phyloP scores from a whole-genome alignment of 805 yeast species.

The Grigorovia humatica region DNA sequence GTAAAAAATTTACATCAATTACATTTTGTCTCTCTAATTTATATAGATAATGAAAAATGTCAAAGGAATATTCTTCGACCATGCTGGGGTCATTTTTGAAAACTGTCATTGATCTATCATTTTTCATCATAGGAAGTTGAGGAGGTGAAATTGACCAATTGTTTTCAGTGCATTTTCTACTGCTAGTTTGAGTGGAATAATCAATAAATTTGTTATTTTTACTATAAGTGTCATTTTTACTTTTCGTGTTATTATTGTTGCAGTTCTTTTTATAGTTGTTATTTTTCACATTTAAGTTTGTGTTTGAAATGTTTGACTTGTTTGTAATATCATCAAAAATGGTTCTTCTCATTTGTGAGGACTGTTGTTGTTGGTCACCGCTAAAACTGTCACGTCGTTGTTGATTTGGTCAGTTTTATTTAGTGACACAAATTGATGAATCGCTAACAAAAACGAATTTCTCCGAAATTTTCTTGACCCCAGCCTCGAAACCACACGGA shows the following conservation, averaged over 20 bases:
- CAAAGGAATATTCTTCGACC: conserved; percentile 85
- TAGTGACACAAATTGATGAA: conserved; percentile 1
- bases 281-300: background rate
- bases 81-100: conserved; percentile 60
- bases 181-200: no score
- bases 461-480: background rate
- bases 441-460: background rate
- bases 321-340: background rate
- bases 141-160: no score
- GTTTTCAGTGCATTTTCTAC: no score
- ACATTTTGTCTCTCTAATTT: conserved; percentile 57
- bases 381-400: background rate
- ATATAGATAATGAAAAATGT: conserved; percentile 69
- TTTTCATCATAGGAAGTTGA: no score
- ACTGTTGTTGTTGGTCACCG: no score
- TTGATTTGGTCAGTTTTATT: background rate
- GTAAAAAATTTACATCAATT: conserved; percentile 30
- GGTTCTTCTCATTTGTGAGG: background rate
- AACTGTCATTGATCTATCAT: background rate
- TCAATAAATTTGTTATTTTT: no score
- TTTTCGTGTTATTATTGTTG: background rate
- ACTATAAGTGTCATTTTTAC: background rate
- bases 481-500: no score
- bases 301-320: background rate
- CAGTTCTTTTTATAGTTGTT: background rate